These are phyloP conservation scores for Alternaria solani DNA, from an alignment of 2,329 filamentous ascomycete species.

Conservation along the genomic window DNA sequence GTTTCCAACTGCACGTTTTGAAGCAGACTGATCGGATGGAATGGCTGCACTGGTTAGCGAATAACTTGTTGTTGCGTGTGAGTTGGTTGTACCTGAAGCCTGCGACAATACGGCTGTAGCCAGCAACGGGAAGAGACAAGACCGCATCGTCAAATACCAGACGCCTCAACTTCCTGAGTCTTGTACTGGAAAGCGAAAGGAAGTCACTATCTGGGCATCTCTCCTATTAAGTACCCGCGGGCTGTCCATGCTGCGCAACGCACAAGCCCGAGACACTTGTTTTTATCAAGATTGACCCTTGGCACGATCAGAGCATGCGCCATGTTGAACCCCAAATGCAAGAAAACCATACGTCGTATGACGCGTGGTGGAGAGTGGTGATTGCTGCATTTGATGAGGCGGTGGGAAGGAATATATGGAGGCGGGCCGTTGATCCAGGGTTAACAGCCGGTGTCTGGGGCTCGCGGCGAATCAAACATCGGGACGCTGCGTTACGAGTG, in stretches of 20 bases:
- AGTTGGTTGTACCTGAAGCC: slow-evolving; percentile 28
- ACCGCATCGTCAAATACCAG: slow-evolving; percentile 33
- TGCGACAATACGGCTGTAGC: slow-evolving; percentile 31
- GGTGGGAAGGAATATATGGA: slow-evolving; percentile 32
- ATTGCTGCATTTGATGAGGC: slow-evolving; percentile 38
- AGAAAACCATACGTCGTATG: slow-evolving; percentile 8
- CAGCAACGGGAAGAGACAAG: slow-evolving; percentile 32
- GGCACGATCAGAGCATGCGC: slow-evolving; percentile 21
- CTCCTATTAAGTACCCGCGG: slow-evolving; percentile 32
- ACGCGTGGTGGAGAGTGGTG: slow-evolving; percentile 36
- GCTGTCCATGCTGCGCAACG: slow-evolving; percentile 6
- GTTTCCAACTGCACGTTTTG: slow-evolving; percentile 36
- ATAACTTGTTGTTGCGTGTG: background rate
- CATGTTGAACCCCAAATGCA: slow-evolving; percentile 4
- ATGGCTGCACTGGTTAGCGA: slow-evolving; percentile 28
- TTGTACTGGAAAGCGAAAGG: background rate
- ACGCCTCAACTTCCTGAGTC: slow-evolving; percentile 1
- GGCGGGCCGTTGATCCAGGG: slow-evolving; percentile 44
- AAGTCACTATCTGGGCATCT: slow-evolving; percentile 7
- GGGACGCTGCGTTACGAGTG: slow-evolving; percentile 21
- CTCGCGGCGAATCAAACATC: slow-evolving; percentile 34
- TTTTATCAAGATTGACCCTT: slow-evolving; percentile 29
- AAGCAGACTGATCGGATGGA: slow-evolving; percentile 23
- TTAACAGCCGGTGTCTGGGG: slow-evolving; percentile 34
- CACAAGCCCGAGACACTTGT: slow-evolving; percentile 16